Conservation (phyloP, 306 rosid species). For the Sechiopsis laciniata region DNA sequence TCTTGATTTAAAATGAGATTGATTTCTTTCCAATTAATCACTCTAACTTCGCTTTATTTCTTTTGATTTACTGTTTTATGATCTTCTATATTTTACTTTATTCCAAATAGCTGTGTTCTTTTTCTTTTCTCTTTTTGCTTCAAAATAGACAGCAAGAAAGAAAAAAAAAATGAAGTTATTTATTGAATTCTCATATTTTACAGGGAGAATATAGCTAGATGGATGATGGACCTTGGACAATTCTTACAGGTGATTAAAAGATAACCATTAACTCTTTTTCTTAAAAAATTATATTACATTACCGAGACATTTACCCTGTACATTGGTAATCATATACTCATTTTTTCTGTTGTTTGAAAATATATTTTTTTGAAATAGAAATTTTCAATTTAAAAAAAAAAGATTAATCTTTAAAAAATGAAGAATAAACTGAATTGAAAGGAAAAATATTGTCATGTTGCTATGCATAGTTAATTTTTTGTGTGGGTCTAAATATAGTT, state of each 20-base stretch:
- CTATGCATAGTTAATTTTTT: too few relatives aligned
- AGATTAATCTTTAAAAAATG: background rate
- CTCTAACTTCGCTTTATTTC: background rate
- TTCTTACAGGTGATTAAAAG: slow-evolving; percentile 16
- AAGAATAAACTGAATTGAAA: too few relatives aligned
- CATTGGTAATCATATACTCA: background rate
- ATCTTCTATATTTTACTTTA: slow-evolving; percentile 13
- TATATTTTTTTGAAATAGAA: background rate
- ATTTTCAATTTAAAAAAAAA: background rate
- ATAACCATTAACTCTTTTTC: background rate
- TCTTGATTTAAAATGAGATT: background rate
- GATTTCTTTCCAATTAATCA: background rate
- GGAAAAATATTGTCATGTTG: too few relatives aligned
- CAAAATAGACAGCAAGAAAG: background rate
- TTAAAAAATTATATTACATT: background rate
- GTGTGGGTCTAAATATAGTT: too few relatives aligned
- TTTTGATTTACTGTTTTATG: slow-evolving; percentile 16
- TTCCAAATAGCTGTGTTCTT: background rate
- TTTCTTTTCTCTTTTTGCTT: background rate
- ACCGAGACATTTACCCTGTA: background rate
- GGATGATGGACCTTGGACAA: slow-evolving; percentile 20
- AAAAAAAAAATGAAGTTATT: background rate
- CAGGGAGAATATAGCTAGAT: slow-evolving; percentile 4
- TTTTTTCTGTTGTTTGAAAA: background rate
- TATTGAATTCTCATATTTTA: background rate